Conservation (phyloP, 2,329 filamentous ascomycete species). For the Coniochaeta sp. region DNA sequence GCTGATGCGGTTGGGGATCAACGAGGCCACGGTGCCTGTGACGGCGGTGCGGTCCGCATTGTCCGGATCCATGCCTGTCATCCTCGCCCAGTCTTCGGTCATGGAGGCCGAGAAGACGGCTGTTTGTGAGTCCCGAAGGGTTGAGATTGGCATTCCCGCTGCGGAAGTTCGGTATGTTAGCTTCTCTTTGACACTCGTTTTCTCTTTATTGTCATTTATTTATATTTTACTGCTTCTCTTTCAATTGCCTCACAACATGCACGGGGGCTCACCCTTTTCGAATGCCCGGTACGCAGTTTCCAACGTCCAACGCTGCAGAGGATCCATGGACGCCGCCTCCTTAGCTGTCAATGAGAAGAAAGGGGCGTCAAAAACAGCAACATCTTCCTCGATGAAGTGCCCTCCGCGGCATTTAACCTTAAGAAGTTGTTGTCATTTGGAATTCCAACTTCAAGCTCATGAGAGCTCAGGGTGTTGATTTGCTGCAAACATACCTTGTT, state of each 20-base stretch:
- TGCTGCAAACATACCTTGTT: not conserved
- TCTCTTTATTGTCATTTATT: no score
- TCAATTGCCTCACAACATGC: no score
- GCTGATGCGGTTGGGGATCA: slow-evolving; percentile 31
- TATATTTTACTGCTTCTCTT: no score
- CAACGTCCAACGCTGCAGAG: slow-evolving; percentile 25
- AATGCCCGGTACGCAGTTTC: slow-evolving; percentile 27
- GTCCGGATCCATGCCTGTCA: slow-evolving; percentile 26
- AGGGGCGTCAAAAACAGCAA: slow-evolving; percentile 27
- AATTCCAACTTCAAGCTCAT: no score
- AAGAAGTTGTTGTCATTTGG: no score
- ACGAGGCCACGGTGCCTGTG: slow-evolving; percentile 22
- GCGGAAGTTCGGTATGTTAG: not conserved
- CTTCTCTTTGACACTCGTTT: no score
- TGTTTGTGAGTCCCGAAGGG: slow-evolving; percentile 20
- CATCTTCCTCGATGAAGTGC: slow-evolving; percentile 27
- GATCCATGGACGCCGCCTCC: slow-evolving; percentile 29
- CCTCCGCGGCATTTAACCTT: slow-evolving; percentile 13
- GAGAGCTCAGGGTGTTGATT: no score
- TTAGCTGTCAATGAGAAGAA: slow-evolving; percentile 30
- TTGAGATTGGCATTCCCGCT: slow-evolving; percentile 25
- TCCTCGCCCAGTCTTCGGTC: slow-evolving; percentile 26
- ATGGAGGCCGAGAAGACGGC: slow-evolving; percentile 30
- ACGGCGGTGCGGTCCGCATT: slow-evolving; percentile 21
- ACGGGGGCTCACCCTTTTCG: slow-evolving; percentile 28